These are phyloP conservation scores for Colletotrichum sp. DNA, from an alignment of 2,329 filamentous ascomycete genomes.

Conservation along the genomic window DNA sequence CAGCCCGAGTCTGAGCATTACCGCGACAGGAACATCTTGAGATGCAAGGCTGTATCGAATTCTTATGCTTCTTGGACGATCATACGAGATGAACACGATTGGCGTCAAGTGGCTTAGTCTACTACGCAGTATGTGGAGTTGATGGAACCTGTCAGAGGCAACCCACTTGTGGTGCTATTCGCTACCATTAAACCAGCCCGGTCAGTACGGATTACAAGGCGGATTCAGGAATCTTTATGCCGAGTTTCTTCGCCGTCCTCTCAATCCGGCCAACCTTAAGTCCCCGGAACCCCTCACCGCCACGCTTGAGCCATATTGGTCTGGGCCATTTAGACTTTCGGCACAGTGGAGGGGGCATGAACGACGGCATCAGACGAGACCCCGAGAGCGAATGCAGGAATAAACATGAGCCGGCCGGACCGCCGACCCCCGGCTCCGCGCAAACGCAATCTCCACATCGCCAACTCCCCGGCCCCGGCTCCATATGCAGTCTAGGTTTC, in stretches of 20 bases:
- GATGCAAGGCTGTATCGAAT: not conserved
- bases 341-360: constrained; percentile 12
- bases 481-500: not conserved
- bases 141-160: not conserved
- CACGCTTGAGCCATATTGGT: not conserved
- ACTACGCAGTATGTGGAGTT: not conserved
- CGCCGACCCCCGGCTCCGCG: not conserved
- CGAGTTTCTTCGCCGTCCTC: not conserved
- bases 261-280: not conserved
- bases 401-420: not conserved
- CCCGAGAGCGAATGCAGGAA: not conserved
- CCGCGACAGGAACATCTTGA: not conserved
- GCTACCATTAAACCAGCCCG: not conserved
- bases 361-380: constrained; percentile 1
- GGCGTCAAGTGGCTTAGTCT: not conserved
- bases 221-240: not conserved
- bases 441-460: not conserved
- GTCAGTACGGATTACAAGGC: not conserved
- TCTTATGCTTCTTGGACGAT: not conserved
- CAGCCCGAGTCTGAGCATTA: not conserved
- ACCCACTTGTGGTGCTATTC: not conserved
- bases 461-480: not conserved
- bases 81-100: not conserved
- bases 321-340: not conserved
- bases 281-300: not conserved